Evolutionary conservation across 371 early-diverging fungal species (phyloP).

Genomic region (Choanephora cucurbitarum): DNA sequence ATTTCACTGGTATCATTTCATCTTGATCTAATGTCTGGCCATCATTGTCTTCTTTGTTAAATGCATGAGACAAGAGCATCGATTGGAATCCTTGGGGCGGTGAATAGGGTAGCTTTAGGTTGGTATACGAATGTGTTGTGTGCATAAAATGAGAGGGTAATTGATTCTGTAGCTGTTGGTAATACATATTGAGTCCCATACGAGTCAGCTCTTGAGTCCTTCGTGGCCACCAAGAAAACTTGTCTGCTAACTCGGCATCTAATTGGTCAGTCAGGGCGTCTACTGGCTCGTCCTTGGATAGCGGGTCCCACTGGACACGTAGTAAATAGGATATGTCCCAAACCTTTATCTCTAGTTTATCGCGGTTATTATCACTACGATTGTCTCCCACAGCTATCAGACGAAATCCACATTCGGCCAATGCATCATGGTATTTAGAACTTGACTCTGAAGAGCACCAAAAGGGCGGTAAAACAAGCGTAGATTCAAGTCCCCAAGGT

Average conservation of each 20-base stretch:
- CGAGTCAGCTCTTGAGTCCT: slow-evolving; percentile 23
- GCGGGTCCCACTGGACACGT: slow-evolving; percentile 30
- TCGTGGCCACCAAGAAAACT: slow-evolving; percentile 42
- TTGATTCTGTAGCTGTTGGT: slow-evolving; percentile 7
- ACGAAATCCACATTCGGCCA: slow-evolving; percentile 12
- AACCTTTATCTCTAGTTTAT: slow-evolving; percentile 44
- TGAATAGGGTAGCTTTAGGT: slow-evolving; percentile 30
- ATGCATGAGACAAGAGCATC: slow-evolving; percentile 40
- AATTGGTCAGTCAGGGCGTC: neutral
- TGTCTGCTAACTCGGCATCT: slow-evolving; percentile 6
- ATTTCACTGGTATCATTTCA: slow-evolving; percentile 41
- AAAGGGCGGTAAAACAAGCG: slow-evolving; percentile 41
- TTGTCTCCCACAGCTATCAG: slow-evolving; percentile 90
- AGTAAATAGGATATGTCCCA: slow-evolving; percentile 49
- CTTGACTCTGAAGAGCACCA: slow-evolving; percentile 13
- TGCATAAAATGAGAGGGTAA: neutral
- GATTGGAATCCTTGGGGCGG: slow-evolving; percentile 30
- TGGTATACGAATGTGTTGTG: neutral
- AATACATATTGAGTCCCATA: slow-evolving; percentile 32
- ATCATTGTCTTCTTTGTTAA: slow-evolving; percentile 27
- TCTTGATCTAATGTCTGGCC: slow-evolving; percentile 5
- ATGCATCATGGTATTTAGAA: slow-evolving; percentile 4
- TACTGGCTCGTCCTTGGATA: slow-evolving; percentile 1
- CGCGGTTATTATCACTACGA: slow-evolving; percentile 86
- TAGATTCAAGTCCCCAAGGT: slow-evolving; percentile 50